These are phyloP conservation scores for Royoungia palumana DNA, from an alignment of 768 basidiomycete species.

Conservation along the genomic window DNA sequence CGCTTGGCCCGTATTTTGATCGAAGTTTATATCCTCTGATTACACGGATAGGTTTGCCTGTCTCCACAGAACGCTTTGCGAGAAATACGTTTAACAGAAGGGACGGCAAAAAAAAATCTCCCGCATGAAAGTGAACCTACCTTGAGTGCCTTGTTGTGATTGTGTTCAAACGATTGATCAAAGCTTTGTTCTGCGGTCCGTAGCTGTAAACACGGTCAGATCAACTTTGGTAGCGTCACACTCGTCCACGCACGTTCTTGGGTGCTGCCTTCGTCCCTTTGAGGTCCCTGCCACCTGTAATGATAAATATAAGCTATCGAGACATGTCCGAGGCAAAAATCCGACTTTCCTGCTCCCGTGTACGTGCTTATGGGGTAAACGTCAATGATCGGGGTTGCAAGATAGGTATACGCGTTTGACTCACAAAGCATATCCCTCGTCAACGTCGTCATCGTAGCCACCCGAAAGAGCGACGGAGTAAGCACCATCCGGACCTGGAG, in stretches of 20 bases:
- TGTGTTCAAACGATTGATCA: conserved; percentile 77
- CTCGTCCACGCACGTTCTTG: conserved; percentile 63
- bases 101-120: background rate
- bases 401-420: conserved; percentile 28
- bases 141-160: conserved; percentile 66
- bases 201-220: conserved; percentile 45
- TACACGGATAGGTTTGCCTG: conserved; percentile 79
- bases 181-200: conserved; percentile 86
- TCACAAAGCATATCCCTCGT: conserved; percentile 78
- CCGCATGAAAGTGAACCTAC: conserved; percentile 27
- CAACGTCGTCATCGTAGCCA: conserved; percentile 84
- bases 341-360: conserved; percentile 63
- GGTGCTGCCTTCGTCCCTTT: conserved; percentile 79
- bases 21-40: conserved; percentile 70
- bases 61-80: conserved; percentile 68
- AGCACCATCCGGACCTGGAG: conserved; percentile 57
- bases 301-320: background rate
- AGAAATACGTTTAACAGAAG: background rate
- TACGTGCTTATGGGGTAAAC: conserved; percentile 52
- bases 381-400: background rate
- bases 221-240: background rate
- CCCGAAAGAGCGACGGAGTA: conserved; percentile 87
- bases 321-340: background rate
- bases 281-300: conserved; percentile 75
- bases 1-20: conserved; percentile 71